Conservation (phyloP, 257 asterid species). For the Solanum chaucha region DNA sequence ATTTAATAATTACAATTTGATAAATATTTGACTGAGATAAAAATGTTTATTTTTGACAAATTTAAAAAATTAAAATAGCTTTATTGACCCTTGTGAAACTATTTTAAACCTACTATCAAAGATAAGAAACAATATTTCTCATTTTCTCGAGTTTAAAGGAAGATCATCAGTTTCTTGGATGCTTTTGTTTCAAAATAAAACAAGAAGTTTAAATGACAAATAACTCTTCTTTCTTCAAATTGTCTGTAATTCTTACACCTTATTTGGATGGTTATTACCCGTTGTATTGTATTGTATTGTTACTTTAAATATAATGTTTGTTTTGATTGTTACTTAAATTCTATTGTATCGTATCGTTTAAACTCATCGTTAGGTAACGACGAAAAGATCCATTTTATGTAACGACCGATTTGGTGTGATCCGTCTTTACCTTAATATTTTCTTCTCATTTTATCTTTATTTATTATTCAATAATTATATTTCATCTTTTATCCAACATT, state of each 20-base stretch:
- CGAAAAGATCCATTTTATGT: no score
- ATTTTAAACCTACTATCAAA: neutral
- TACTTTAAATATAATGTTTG: no score
- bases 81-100: neutral
- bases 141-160: neutral
- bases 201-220: neutral
- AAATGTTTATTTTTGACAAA: neutral
- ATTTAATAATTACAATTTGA: neutral
- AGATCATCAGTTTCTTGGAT: neutral
- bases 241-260: neutral
- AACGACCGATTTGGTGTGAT: no score
- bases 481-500: no score
- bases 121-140: neutral
- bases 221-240: neutral
- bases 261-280: no score
- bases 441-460: no score
- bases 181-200: neutral
- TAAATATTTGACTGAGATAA: neutral
- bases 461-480: no score
- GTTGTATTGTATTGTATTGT: no score
- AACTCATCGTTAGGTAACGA: no score
- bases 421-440: no score
- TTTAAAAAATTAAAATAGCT: neutral
- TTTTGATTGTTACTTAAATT: no score
- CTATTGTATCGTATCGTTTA: no score